A percentile compares a stretch with the other conserved stretches of the same genome.
These are phyloP conservation scores for Sporisorium graminicola DNA, from an alignment of 1,284 basidiomycete species.

Conservation along the genomic window DNA sequence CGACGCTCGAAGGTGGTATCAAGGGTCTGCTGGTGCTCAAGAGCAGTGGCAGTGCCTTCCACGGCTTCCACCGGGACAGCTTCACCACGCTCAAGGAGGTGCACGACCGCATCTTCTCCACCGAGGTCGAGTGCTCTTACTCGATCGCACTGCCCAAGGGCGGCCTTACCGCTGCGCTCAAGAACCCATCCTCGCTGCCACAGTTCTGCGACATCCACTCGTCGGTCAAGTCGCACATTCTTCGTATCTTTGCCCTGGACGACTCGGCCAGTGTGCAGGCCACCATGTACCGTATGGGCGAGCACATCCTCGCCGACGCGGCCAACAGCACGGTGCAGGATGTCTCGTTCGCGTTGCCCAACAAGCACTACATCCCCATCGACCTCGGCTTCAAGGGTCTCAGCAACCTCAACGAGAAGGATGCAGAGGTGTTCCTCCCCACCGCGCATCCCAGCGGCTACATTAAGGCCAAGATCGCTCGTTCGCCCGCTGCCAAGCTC, in stretches of 20 bases:
- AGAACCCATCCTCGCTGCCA: slow-evolving; percentile 50
- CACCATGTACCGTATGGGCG: slow-evolving; percentile 89
- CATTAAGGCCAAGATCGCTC: slow-evolving; percentile 61
- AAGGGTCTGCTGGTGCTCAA: slow-evolving; percentile 79
- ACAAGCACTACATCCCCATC: slow-evolving; percentile 74
- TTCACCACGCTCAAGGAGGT: slow-evolving; percentile 80
- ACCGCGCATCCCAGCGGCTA: slow-evolving; percentile 61
- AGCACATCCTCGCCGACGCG: slow-evolving; percentile 73
- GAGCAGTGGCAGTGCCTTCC: slow-evolving; percentile 87
- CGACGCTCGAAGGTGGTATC: slow-evolving; percentile 53
- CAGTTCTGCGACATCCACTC: slow-evolving; percentile 71
- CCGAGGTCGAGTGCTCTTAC: slow-evolving; percentile 63
- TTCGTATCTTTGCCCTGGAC: slow-evolving; percentile 86
- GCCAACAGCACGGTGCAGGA: slow-evolving; percentile 75
- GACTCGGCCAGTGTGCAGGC: slow-evolving; percentile 94
- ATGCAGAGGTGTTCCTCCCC: slow-evolving; percentile 64
- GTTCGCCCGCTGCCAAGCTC: slow-evolving; percentile 49
- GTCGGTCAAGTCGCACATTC: slow-evolving; percentile 77
- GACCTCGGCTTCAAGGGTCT: slow-evolving; percentile 60
- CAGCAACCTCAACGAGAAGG: slow-evolving; percentile 59
- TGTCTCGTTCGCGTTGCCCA: slow-evolving; percentile 85
- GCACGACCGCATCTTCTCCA: slow-evolving; percentile 66
- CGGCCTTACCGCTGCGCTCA: slow-evolving; percentile 65
- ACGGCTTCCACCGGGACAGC: slow-evolving; percentile 85
- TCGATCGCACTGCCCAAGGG: slow-evolving; percentile 43